Conservation (phyloP, 2,329 filamentous ascomycete species). For the Sarocladiaceae sp. region DNA sequence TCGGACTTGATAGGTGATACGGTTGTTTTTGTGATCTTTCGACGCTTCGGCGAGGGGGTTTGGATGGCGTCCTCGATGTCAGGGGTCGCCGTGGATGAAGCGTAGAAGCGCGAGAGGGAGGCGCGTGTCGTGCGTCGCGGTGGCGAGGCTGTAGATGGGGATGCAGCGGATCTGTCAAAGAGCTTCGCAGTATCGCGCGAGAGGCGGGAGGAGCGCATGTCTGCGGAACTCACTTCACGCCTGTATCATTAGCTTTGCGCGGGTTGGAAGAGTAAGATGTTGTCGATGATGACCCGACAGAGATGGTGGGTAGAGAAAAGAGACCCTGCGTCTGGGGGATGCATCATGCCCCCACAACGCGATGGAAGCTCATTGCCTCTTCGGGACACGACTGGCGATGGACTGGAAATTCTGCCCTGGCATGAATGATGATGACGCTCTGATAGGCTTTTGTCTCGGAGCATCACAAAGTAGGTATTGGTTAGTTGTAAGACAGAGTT, state of each 20-base stretch:
- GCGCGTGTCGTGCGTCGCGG: constrained; percentile 43
- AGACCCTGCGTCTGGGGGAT: constrained; percentile 10
- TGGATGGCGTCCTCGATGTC: constrained; percentile 54
- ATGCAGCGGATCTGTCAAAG: constrained; percentile 29
- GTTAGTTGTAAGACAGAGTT: too few species aligned
- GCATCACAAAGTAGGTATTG: too few species aligned
- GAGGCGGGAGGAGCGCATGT: constrained; percentile 52
- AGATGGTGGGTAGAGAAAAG: neutral
- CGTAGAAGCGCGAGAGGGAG: constrained; percentile 40
- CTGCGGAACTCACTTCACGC: too few species aligned
- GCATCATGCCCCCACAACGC: neutral
- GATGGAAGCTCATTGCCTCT: constrained; percentile 5
- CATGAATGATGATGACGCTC: neutral
- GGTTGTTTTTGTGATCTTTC: constrained; percentile 12
- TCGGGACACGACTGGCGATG: neutral
- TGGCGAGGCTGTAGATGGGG: constrained; percentile 19
- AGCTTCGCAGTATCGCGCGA: constrained; percentile 53
- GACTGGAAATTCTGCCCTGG: neutral
- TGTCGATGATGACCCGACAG: neutral
- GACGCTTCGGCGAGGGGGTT: constrained; percentile 16
- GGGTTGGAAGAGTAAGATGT: too few species aligned
- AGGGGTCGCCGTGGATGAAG: constrained; percentile 18
- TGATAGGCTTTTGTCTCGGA: too few species aligned
- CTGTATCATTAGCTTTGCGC: too few species aligned
- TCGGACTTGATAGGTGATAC: constrained; percentile 32